These are phyloP conservation scores for Didymella glomerata DNA, from an alignment of 2,329 filamentous ascomycete genomes.

Conservation along the genomic window DNA sequence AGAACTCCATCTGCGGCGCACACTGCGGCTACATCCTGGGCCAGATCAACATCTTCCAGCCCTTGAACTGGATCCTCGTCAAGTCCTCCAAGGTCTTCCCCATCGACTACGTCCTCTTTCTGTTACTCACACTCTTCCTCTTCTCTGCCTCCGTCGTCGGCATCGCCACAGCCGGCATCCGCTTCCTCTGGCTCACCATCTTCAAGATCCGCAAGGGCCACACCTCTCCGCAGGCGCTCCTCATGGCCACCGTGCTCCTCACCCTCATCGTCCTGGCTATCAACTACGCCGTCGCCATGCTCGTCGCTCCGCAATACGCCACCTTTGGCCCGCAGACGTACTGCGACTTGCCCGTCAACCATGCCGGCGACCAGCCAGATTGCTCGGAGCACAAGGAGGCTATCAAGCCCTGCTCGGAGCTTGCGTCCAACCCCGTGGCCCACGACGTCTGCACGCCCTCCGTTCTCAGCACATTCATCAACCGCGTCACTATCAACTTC, in stretches of 20 bases:
- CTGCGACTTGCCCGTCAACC: constrained; percentile 75
- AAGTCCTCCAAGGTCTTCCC: constrained; percentile 85
- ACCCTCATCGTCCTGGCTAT: constrained; percentile 88
- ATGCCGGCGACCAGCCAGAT: constrained; percentile 73
- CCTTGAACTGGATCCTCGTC: constrained; percentile 88
- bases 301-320: constrained; percentile 94
- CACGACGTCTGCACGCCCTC: constrained; percentile 87
- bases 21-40: constrained; percentile 92
- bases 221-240: constrained; percentile 88
- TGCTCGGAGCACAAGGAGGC: constrained; percentile 76
- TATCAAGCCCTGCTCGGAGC: constrained; percentile 83
- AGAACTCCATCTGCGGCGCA: constrained; percentile 90
- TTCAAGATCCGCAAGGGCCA: constrained; percentile 90
- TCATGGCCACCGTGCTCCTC: constrained; percentile 89
- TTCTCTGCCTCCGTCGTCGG: constrained; percentile 89
- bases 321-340: constrained; percentile 95
- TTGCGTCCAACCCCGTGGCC: constrained; percentile 73
- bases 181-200: constrained; percentile 93
- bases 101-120: constrained; percentile 89
- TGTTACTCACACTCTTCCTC: constrained; percentile 82
- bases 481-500: constrained; percentile 91
- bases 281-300: constrained; percentile 91
- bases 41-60: constrained; percentile 90
- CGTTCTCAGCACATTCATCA: constrained; percentile 90
- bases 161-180: constrained; percentile 86